Evolutionary conservation across 331 rosid species (phyloP).

Genomic region (Cydonia oblonga): DNA sequence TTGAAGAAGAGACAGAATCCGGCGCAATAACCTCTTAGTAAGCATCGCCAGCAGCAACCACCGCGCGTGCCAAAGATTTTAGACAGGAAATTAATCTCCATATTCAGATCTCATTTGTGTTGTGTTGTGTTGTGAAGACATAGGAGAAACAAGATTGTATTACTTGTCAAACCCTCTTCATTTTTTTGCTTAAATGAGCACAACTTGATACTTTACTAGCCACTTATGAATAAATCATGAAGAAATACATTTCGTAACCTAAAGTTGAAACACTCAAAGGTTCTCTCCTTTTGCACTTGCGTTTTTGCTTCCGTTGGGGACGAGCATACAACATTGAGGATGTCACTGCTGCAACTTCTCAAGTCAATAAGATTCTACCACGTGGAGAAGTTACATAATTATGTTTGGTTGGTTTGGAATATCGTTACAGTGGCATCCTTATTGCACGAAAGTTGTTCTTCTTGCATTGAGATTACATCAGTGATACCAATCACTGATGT

Average conservation of each 20-base stretch:
- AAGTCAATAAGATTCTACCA: too few relatives aligned
- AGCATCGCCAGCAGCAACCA: constrained; percentile 13
- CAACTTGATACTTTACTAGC: background rate
- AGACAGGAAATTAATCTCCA: background rate
- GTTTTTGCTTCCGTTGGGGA: too few relatives aligned
- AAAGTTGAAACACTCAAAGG: background rate
- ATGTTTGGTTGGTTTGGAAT: too few relatives aligned
- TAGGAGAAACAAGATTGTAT: background rate
- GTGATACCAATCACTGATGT: too few relatives aligned
- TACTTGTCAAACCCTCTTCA: background rate
- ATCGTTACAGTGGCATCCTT: too few relatives aligned
- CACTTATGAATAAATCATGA: background rate
- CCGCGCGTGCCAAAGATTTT: background rate
- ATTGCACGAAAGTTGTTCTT: background rate
- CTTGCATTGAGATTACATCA: background rate
- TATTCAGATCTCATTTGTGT: background rate
- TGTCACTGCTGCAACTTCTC: too few relatives aligned
- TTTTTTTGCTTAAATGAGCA: background rate
- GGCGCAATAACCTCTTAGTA: constrained; percentile 23
- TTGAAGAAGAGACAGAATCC: constrained; percentile 32
- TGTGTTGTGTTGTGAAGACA: background rate
- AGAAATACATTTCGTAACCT: too few relatives aligned
- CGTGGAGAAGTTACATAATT: too few relatives aligned
- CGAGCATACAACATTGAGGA: too few relatives aligned
- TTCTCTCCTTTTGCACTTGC: too few relatives aligned